Evolutionary conservation across 2,329 filamentous ascomycete species (phyloP).

Genomic region (Cordyceps pruinosa): DNA sequence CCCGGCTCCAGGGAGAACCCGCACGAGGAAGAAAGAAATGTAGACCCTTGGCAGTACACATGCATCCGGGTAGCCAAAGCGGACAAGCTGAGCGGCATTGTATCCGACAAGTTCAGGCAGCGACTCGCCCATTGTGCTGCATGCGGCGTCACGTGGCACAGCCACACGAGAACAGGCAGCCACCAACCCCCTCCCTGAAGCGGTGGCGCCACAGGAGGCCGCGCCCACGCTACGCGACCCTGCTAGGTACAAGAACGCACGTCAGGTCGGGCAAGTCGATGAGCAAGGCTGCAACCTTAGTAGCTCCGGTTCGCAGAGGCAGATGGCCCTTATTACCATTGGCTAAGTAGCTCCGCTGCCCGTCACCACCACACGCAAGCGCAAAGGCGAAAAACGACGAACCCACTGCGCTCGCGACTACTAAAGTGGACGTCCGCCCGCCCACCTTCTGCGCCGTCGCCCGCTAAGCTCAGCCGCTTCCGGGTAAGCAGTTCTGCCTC

Average conservation of each 20-base stretch:
- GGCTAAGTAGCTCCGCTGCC: not conserved
- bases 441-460: not conserved
- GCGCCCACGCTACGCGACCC: not conserved
- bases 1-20: too few species aligned
- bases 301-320: not conserved
- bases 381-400: slow-evolving; percentile 1
- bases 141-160: slow-evolving; percentile 6
- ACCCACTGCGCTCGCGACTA: slow-evolving; percentile 6
- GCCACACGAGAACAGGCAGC: slow-evolving; percentile 7
- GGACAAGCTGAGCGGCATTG: too few species aligned
- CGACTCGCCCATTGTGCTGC: not conserved
- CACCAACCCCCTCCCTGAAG: not conserved
- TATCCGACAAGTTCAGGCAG: too few species aligned
- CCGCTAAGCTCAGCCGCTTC: slow-evolving; percentile 5
- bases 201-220: not conserved
- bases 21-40: not conserved
- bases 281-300: not conserved
- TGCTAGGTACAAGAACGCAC: not conserved
- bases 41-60: not conserved
- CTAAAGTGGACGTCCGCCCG: slow-evolving; percentile 10
- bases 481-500: slow-evolving; percentile 1
- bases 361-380: not conserved
- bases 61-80: too few species aligned
- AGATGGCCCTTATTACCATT: not conserved
- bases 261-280: not conserved